These are phyloP conservation scores for Phytophthora crassamura DNA, from an alignment of 352 stramenopile genomes.

Conservation along the genomic window DNA sequence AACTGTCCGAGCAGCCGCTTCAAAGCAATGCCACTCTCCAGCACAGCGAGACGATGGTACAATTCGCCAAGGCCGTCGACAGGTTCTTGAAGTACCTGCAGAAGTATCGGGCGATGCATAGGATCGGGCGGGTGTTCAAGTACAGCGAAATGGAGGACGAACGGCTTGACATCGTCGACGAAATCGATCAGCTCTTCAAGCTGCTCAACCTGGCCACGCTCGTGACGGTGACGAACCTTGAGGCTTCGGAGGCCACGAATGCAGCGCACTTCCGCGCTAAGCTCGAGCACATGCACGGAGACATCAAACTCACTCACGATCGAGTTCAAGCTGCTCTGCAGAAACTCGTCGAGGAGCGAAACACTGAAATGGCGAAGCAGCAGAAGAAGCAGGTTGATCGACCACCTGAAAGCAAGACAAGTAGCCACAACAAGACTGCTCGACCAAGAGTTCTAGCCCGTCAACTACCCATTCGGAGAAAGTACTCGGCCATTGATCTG, in stretches of 20 bases:
- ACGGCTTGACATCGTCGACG: slow-evolving; percentile 20
- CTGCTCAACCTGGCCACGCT: slow-evolving; percentile 28
- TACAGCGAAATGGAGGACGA: slow-evolving; percentile 28
- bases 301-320: slow-evolving; percentile 20
- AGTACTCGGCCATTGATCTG: too few species aligned
- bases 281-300: slow-evolving; percentile 17
- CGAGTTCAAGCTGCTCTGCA: slow-evolving; percentile 16
- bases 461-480: neutral
- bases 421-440: neutral
- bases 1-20: slow-evolving; percentile 6
- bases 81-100: slow-evolving; percentile 12
- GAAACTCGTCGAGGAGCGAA: slow-evolving; percentile 7
- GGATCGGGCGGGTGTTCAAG: slow-evolving; percentile 9
- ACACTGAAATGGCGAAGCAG: too few species aligned
- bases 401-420: too few species aligned
- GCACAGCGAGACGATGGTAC: slow-evolving; percentile 3
- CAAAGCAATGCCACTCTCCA: slow-evolving; percentile 4
- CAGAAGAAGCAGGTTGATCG: too few species aligned
- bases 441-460: neutral
- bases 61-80: neutral
- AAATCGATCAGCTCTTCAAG: slow-evolving; percentile 37
- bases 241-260: slow-evolving; percentile 7
- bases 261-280: slow-evolving; percentile 15
- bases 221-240: slow-evolving; percentile 25
- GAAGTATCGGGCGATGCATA: slow-evolving; percentile 13